Evolutionary conservation across 805 yeast species (phyloP), one percentile per base, ranked within the genome.

Genomic region (Priceomyces medius): DNA sequence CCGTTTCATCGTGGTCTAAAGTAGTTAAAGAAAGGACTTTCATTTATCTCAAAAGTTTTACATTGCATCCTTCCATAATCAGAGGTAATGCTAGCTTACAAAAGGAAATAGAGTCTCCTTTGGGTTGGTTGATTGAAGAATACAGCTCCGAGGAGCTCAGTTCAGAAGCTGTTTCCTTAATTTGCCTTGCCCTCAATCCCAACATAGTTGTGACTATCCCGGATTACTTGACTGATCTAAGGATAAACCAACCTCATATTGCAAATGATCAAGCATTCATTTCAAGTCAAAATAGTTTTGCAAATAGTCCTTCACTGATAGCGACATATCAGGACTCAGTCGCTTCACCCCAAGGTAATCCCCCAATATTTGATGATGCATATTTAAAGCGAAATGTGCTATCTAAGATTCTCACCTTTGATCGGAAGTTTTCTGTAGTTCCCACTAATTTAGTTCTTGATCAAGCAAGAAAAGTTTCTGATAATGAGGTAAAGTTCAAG

Each of bases 31-130:
- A 40, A 10, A 45, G 41, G 20, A 53, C 72, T 4, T 58, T 54
- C 27, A 33, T 48, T 2, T 38, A 67, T 13, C 55, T 68, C 12
- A 53, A 55, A 16, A 53, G 64, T 7, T 71, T 73, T 52, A 49
- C 65, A 31, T 43, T 77, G 6, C 85, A 82, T 49, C 81, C 83
- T 1, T 67, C 73, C 34, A 59, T 79, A 28, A 44, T 70, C 3
- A 38, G 43, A 8, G 55, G 59, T 12, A 57, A 66, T 1, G 47
- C 61, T 20, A 35, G 53, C 4, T 21, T 47, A 3, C 46, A 50
- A 12, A 42, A 41, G 13, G 65, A 60, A 38, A 38, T 49, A 2
- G 37, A 43, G 13, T 36, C 44, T 35, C 61, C 63, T 1, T 37
- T 53, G 5, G 21, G 42, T 5, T 61, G 64, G 64, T 31, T 61